These are phyloP conservation scores for Aspergillus sparsus DNA, from an alignment of 495 filamentous ascomycete species.

Conservation along the genomic window DNA sequence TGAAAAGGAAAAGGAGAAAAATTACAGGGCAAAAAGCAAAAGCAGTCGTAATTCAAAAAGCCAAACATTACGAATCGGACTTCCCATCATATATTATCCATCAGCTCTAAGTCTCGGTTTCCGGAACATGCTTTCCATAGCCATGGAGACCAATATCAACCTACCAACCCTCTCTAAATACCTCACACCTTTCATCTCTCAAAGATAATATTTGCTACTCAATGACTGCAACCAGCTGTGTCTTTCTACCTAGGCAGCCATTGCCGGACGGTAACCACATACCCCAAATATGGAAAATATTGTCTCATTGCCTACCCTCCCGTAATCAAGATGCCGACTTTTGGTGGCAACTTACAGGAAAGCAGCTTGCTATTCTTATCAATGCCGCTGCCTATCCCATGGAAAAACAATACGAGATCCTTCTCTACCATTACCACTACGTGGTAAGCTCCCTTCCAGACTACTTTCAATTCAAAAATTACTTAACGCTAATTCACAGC, in stretches of 20 bases:
- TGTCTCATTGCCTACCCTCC: constrained; percentile 10
- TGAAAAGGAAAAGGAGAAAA: no score
- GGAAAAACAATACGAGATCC: constrained; percentile 13
- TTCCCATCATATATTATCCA: no score
- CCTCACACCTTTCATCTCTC: no score
- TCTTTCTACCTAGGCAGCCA: not conserved
- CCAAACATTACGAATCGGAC: no score
- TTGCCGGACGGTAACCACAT: not conserved
- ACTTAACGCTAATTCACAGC: no score
- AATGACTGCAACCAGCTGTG: constrained; percentile 1
- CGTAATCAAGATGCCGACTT: constrained; percentile 9
- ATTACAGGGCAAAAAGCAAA: no score
- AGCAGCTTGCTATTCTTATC: constrained; percentile 10
- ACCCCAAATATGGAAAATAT: constrained; percentile 2
- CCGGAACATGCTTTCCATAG: no score
- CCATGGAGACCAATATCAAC: no score
- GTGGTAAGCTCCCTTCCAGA: constrained; percentile 3
- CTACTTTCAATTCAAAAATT: no score
- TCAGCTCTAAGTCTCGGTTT: no score
- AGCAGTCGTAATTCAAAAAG: no score
- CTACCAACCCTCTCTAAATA: no score
- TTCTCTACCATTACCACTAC: constrained; percentile 16
- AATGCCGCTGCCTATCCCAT: constrained; percentile 13
- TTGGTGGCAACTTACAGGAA: constrained; percentile 14
- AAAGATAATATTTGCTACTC: not conserved